Conservation (phyloP, 2,329 filamentous ascomycete species). For the Aschersonia sp. region DNA sequence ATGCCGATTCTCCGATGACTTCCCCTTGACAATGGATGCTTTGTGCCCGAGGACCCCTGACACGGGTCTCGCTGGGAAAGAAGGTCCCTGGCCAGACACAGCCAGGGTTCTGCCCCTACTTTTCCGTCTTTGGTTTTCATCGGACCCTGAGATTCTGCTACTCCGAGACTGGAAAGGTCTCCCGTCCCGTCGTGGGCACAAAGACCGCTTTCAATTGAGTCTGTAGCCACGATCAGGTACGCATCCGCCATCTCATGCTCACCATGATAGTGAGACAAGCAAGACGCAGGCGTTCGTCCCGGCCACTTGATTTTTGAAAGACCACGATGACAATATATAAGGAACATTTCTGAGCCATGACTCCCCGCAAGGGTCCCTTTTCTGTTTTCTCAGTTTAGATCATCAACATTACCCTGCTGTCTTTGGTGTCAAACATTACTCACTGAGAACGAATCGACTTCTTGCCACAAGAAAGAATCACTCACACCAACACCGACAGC, state of each 20-base stretch:
- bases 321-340: slow-evolving; percentile 4
- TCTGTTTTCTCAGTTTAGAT: too few relatives aligned
- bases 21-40: not conserved
- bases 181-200: slow-evolving; percentile 1
- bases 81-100: not conserved
- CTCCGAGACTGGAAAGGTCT: slow-evolving; percentile 1
- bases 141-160: not conserved
- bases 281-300: not conserved
- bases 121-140: not conserved
- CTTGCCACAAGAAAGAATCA: too few relatives aligned
- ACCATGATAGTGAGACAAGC: not conserved
- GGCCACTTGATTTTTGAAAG: slow-evolving; percentile 1
- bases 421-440: not conserved
- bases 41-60: not conserved
- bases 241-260: not conserved
- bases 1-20: not conserved
- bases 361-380: too few relatives aligned
- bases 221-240: slow-evolving; percentile 1
- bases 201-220: not conserved
- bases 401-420: not conserved
- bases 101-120: not conserved
- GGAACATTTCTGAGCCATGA: slow-evolving; percentile 1
- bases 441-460: not conserved
- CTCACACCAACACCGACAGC: too few relatives aligned
- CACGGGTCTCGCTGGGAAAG: not conserved